Conservation (phyloP, 176 grass and related monocot genomes). For the Phoenix dactylifera region DNA sequence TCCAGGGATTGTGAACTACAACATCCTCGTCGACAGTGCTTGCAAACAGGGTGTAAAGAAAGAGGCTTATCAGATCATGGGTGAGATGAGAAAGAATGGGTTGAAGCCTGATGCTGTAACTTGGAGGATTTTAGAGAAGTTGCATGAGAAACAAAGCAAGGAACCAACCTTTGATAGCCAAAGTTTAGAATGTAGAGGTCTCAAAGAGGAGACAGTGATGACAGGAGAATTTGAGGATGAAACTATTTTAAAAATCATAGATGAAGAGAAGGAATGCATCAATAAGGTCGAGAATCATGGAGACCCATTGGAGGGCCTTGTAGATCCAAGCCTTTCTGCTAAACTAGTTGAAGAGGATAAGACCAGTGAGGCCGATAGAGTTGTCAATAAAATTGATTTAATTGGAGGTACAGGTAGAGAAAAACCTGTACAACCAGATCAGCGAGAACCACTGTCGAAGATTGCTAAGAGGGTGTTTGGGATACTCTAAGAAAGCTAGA, state of each 20-base stretch:
- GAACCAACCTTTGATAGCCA: constrained; percentile 15
- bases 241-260: neutral
- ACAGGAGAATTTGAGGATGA: neutral
- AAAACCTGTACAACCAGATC: constrained; percentile 5
- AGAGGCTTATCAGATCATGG: constrained; percentile 50
- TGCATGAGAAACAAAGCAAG: constrained; percentile 12
- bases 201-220: constrained; percentile 4
- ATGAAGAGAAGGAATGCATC: constrained; percentile 1
- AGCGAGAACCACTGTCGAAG: constrained; percentile 36
- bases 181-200: constrained; percentile 2
- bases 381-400: neutral
- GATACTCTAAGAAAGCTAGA: constrained; percentile 23
- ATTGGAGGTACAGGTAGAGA: constrained; percentile 1
- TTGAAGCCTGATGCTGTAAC: constrained; percentile 56
- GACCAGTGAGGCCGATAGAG: constrained; percentile 15
- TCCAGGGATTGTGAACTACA: constrained; percentile 68
- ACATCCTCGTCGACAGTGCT: constrained; percentile 59
- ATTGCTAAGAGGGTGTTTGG: constrained; percentile 55
- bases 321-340: constrained; percentile 12
- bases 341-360: constrained; percentile 6
- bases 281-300: neutral
- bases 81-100: constrained; percentile 78
- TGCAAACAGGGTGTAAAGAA: constrained; percentile 52
- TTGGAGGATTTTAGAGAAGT: constrained; percentile 79
- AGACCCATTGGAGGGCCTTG: constrained; percentile 16